Conservation (phyloP, 2,329 filamentous ascomycete species). For the Cryphonectria radicalis region DNA sequence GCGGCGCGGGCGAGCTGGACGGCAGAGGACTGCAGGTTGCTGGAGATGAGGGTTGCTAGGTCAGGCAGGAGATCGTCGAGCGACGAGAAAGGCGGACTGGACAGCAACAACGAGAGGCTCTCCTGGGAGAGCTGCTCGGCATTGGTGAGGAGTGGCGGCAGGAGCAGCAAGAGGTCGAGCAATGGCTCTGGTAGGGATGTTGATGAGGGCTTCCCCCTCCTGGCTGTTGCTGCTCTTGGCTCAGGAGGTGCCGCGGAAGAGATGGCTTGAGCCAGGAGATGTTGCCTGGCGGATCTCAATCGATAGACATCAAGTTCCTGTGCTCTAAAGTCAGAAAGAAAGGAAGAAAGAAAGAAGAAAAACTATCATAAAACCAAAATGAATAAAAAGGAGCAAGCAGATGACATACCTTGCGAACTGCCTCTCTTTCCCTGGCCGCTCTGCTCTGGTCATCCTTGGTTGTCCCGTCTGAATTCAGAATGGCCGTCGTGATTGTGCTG, state of each 20-base stretch:
- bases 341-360: slow-evolving; percentile 4
- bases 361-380: no score
- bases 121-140: slow-evolving; percentile 42
- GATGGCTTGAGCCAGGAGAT: slow-evolving; percentile 57
- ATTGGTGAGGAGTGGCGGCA: slow-evolving; percentile 54
- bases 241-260: slow-evolving; percentile 45
- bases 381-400: not conserved
- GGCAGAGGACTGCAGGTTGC: slow-evolving; percentile 54
- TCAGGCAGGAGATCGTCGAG: slow-evolving; percentile 53
- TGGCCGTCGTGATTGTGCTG: slow-evolving; percentile 53
- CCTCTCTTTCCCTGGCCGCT: slow-evolving; percentile 53
- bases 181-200: slow-evolving; percentile 48
- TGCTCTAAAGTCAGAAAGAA: not conserved
- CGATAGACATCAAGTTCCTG: slow-evolving; percentile 57
- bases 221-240: slow-evolving; percentile 25
- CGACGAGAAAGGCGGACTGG: slow-evolving; percentile 52
- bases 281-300: slow-evolving; percentile 51
- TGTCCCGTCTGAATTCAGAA: slow-evolving; percentile 63
- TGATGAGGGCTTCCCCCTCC: slow-evolving; percentile 30
- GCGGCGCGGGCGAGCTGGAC: slow-evolving; percentile 52
- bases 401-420: slow-evolving; percentile 51
- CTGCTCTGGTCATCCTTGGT: slow-evolving; percentile 52
- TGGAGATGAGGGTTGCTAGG: slow-evolving; percentile 53
- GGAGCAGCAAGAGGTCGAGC: slow-evolving; percentile 57
- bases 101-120: slow-evolving; percentile 50